Percentiles rank a stretch among this genome's conserved stretches.
These are phyloP conservation scores for Quercus phellos DNA, from an alignment of 331 rosid genomes.

Conservation along the genomic window DNA sequence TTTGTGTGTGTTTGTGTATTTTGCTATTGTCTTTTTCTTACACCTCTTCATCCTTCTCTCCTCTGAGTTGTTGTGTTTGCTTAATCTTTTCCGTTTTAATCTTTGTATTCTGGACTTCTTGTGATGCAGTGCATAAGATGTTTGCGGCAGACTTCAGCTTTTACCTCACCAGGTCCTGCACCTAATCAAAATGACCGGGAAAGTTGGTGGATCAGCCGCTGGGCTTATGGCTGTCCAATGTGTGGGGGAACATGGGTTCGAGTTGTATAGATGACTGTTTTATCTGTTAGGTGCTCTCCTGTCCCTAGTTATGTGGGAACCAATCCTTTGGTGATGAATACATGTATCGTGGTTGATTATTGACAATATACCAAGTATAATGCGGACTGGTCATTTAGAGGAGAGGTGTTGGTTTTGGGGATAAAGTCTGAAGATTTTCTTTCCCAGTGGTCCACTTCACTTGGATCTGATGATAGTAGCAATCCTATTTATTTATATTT, in stretches of 20 bases:
- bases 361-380: background rate
- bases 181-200: slow-evolving; percentile 58
- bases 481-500: background rate
- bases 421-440: background rate
- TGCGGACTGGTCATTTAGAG: background rate
- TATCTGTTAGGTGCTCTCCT: background rate
- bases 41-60: background rate
- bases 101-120: slow-evolving; percentile 12
- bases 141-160: slow-evolving; percentile 92
- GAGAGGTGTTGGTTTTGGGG: background rate
- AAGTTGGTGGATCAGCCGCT: slow-evolving; percentile 97
- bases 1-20: background rate
- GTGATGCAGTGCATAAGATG: slow-evolving; percentile 90
- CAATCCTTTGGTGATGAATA: background rate
- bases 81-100: background rate
- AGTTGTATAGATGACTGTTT: slow-evolving; percentile 54
- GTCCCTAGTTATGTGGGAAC: background rate
- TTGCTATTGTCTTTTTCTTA: background rate
- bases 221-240: slow-evolving; percentile 97
- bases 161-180: slow-evolving; percentile 58
- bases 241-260: slow-evolving; percentile 99
- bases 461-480: background rate
- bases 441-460: background rate
- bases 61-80: background rate
- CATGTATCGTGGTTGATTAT: background rate